Evolutionary conservation across 768 basidiomycete species (phyloP).

Genomic region (Arthromyces matolae): DNA sequence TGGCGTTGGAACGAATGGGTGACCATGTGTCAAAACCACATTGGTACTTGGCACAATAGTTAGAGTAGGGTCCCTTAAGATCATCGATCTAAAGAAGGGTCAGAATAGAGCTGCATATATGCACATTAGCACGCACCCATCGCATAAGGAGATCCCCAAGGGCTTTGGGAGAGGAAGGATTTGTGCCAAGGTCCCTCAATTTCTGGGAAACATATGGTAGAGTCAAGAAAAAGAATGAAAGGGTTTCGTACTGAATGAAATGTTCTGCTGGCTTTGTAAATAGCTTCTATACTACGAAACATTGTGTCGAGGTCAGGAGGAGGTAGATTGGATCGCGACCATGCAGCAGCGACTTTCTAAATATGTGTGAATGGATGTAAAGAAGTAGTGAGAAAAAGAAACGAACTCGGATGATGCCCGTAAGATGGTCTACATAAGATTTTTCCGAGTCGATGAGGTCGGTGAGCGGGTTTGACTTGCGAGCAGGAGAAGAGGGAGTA

Average conservation of each 20-base stretch:
- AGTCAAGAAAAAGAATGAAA: conserved; percentile 1
- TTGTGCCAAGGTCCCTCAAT: conserved; percentile 90
- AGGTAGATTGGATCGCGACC: conserved; percentile 93
- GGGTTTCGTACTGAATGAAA: conserved; percentile 58
- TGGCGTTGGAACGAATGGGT: conserved; percentile 71
- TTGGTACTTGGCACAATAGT: conserved; percentile 69
- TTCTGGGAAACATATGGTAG: conserved; percentile 50
- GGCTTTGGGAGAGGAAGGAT: conserved; percentile 89
- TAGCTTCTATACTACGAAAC: conserved; percentile 89
- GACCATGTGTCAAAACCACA: conserved; percentile 82
- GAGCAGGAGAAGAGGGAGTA: conserved; percentile 38
- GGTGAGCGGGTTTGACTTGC: conserved; percentile 71
- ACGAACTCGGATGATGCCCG: conserved; percentile 85
- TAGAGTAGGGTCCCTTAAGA: conserved; percentile 79
- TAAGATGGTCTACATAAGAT: conserved; percentile 84
- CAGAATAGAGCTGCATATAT: conserved; percentile 9
- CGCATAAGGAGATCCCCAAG: conserved; percentile 94
- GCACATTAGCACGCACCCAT: conserved; percentile 64
- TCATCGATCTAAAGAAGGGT: conserved; percentile 74
- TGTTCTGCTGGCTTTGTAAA: conserved; percentile 87
- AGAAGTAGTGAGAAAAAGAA: conserved; percentile 6
- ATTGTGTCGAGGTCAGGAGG: conserved; percentile 88
- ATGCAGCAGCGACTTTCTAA: conserved; percentile 96
- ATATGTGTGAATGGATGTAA: conserved; percentile 11
- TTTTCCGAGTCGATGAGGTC: conserved; percentile 96